Evolutionary conservation across 2,329 filamentous ascomycete genomes (phyloP), one percentile per base, ranked within the genome.

Genomic region (Colletotrichum eremochloae): DNA sequence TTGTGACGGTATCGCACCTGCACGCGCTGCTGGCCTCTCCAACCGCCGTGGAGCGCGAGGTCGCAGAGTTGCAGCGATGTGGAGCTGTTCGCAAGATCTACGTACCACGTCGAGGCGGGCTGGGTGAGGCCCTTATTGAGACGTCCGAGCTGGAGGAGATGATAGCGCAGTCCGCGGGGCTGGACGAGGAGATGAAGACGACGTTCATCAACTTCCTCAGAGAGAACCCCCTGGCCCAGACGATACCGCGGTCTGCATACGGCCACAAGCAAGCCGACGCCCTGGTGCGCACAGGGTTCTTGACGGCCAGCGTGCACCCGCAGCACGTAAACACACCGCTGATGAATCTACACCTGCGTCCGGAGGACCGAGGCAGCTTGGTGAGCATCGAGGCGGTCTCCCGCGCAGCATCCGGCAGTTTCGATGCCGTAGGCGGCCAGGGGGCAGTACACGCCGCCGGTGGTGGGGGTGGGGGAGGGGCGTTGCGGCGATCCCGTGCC

Each of bases 381-480:
- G 86, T 88, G 33, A 90, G 89, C 4, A 84, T 94, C 12, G 87
- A 91, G 48, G 87, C 85, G 36, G 89, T 93, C 31, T 89, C 90
- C 2, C 86, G 84, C 74, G 90, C 91, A 31, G 89, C 92, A 6
- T 92, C 93, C 0, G 93, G 93, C 18, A 91, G 90, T 3, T 77
- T 92, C 2, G 91, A 86, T 8, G 92, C 93, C 1, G 89, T 94
- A 0, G 93, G 93, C 1, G 92, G 92, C 5, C 82, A 84, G n/a
- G 88, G 89, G 29, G 91, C 89, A 2, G 83, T 94, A 6, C 88
- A 92, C 77, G 86, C 86, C 61, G 89, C 87, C 2, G 92, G 92
- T 20, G 92, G 92, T 8, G 79, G 83, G 12, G 85, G 86, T 8
- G 79, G 83, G 11, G 85, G 86, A 65, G 85, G 80, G 76, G 78